Evolutionary conservation across 805 yeast genomes (phyloP).

Genomic region (Kazachstania africana): DNA sequence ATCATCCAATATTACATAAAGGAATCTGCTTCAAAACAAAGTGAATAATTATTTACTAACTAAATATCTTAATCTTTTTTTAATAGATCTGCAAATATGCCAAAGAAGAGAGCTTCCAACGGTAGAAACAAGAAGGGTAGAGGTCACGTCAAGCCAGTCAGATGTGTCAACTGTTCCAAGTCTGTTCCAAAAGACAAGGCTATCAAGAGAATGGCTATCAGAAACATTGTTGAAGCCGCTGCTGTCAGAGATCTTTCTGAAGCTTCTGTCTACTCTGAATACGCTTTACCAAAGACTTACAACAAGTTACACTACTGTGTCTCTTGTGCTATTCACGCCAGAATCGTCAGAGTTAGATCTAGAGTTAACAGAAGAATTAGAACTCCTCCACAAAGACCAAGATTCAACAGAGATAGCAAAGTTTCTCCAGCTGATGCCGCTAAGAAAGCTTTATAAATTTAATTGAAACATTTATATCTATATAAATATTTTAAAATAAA

Average conservation of each 20-base stretch:
- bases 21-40: too few species aligned
- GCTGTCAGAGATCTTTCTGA: conserved; percentile 99
- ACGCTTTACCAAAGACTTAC: conserved; percentile 99
- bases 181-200: conserved; percentile 99
- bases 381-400: conserved; percentile 97
- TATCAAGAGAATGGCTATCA: conserved; percentile 99
- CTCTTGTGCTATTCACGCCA: conserved; percentile 99
- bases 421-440: conserved; percentile 97
- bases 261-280: conserved; percentile 98
- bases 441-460: conserved; percentile 61
- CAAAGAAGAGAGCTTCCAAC: conserved; percentile 99
- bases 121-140: conserved; percentile 99
- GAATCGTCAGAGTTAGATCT: conserved; percentile 99
- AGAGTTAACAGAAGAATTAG: conserved; percentile 97
- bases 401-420: conserved; percentile 93
- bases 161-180: conserved; percentile 99
- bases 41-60: too few species aligned
- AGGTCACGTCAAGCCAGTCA: conserved; percentile 99
- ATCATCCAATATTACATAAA: too few species aligned
- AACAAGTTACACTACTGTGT: conserved; percentile 99
- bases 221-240: conserved; percentile 99
- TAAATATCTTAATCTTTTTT: too few species aligned
- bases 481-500: neutral
- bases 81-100: too few species aligned
- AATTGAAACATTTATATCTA: neutral